phyloP scores from a whole-genome alignment of 495 filamentous ascomycete species.

The Aspergillus conjunctus region DNA sequence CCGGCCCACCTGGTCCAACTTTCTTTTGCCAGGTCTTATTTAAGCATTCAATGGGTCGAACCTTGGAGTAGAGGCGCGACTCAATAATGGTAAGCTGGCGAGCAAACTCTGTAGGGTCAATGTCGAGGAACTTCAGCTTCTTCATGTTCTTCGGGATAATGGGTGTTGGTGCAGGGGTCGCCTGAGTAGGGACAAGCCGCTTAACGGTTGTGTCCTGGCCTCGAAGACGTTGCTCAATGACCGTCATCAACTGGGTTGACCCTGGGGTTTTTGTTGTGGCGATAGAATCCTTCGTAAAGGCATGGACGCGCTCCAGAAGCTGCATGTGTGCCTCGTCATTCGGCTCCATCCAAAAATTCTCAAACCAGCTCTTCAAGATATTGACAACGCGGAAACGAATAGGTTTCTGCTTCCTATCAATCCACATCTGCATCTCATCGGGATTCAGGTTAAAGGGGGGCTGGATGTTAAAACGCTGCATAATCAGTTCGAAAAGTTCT shows the following conservation, averaged over 20 bases:
- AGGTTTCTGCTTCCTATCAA: constrained; percentile 90
- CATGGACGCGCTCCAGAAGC: constrained; percentile 82
- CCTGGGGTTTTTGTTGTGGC: constrained; percentile 91
- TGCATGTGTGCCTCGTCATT: constrained; percentile 79
- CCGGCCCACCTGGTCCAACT: constrained; percentile 74
- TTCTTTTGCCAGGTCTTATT: constrained; percentile 99
- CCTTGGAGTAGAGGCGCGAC: constrained; percentile 90
- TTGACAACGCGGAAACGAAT: constrained; percentile 96
- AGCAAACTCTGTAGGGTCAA: constrained; percentile 93
- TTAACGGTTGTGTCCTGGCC: constrained; percentile 89
- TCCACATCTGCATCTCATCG: constrained; percentile 82
- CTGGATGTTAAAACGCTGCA: constrained; percentile 87
- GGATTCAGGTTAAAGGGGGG: constrained; percentile 80
- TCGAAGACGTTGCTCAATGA: constrained; percentile 81
- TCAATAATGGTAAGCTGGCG: constrained; percentile 97
- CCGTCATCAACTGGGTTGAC: constrained; percentile 73
- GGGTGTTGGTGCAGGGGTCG: constrained; percentile 73
- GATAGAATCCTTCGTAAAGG: constrained; percentile 88
- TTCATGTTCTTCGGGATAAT: constrained; percentile 99
- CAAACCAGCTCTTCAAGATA: constrained; percentile 97
- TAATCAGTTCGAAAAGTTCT: constrained; percentile 90
- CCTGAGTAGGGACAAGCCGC: constrained; percentile 81
- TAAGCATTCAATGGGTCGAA: constrained; percentile 91
- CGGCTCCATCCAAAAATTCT: constrained; percentile 98
- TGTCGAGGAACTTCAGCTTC: constrained; percentile 98